A percentile compares a stretch with the other conserved stretches of the same genome.
Evolutionary conservation across 2,329 filamentous ascomycete species (phyloP).

Genomic region (Ophiostoma tasmaniense): DNA sequence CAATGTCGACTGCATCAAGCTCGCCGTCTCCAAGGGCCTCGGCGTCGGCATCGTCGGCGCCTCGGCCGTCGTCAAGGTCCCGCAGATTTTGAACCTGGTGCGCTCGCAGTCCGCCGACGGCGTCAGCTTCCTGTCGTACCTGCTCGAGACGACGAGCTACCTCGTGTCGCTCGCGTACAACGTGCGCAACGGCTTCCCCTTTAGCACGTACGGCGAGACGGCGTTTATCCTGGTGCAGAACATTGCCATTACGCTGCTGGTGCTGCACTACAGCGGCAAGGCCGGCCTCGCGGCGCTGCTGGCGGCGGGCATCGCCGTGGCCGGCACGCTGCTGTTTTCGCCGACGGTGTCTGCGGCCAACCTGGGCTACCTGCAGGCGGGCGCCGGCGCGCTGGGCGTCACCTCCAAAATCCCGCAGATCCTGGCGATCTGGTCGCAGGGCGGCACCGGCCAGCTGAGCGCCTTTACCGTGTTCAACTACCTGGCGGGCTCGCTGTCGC

Average conservation of each 20-base stretch:
- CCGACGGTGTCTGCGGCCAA: constrained; percentile 50
- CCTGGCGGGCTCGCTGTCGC: constrained; percentile 79
- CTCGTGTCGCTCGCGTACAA: constrained; percentile 91
- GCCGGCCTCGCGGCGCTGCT: constrained; percentile 63
- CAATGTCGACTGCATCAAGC: constrained; percentile 71
- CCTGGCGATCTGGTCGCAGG: constrained; percentile 70
- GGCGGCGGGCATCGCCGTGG: constrained; percentile 64
- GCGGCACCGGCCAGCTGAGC: constrained; percentile 88
- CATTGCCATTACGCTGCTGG: constrained; percentile 76
- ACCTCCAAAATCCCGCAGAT: constrained; percentile 95
- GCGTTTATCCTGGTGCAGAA: constrained; percentile 89
- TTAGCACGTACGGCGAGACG: constrained; percentile 94
- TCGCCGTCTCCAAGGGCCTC: constrained; percentile 84
- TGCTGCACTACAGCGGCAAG: constrained; percentile 72
- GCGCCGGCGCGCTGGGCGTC: constrained; percentile 72
- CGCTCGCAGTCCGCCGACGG: constrained; percentile 72
- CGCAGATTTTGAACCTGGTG: constrained; percentile 89
- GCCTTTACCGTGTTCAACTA: constrained; percentile 99
- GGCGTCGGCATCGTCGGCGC: constrained; percentile 90
- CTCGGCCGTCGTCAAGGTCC: constrained; percentile 88
- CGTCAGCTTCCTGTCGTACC: constrained; percentile 81
- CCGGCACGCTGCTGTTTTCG: constrained; percentile 62
- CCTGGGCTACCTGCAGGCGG: constrained; percentile 72
- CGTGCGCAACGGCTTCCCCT: constrained; percentile 80
- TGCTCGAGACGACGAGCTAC: constrained; percentile 82